These are phyloP conservation scores for Xylariaceae sp. DNA, from an alignment of 2,329 filamentous ascomycete genomes.

Conservation along the genomic window DNA sequence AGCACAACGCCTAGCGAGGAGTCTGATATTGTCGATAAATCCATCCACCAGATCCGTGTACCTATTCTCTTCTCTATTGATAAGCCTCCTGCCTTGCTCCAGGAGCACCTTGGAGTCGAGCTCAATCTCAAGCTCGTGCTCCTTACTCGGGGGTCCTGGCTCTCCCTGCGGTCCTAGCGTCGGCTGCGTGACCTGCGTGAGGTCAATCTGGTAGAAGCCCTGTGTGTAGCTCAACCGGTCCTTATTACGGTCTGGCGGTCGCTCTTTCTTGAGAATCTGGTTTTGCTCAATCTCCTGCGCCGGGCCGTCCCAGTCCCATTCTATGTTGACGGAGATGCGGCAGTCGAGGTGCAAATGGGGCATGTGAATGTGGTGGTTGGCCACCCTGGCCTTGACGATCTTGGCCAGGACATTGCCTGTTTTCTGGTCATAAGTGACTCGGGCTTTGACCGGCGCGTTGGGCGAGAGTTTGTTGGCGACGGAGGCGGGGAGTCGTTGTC, in stretches of 20 bases:
- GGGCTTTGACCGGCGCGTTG: slow-evolving; percentile 59
- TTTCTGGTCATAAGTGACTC: slow-evolving; percentile 75
- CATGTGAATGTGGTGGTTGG: slow-evolving; percentile 83
- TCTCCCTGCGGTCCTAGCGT: slow-evolving; percentile 36
- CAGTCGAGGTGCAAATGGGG: slow-evolving; percentile 80
- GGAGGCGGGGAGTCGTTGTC: slow-evolving; percentile 61
- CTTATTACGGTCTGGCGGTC: slow-evolving; percentile 68
- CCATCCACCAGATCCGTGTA: slow-evolving; percentile 69
- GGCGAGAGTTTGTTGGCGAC: slow-evolving; percentile 60
- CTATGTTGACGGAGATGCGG: slow-evolving; percentile 89
- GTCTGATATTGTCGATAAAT: slow-evolving; percentile 70
- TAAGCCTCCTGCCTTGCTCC: slow-evolving; percentile 61
- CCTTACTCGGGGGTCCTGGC: slow-evolving; percentile 51
- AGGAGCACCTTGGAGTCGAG: slow-evolving; percentile 62
- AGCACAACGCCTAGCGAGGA: slow-evolving; percentile 45
- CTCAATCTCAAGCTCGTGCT: slow-evolving; percentile 81
- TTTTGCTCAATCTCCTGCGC: slow-evolving; percentile 52
- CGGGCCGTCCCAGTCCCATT: slow-evolving; percentile 80
- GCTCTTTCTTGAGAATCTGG: slow-evolving; percentile 37
- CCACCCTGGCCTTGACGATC: slow-evolving; percentile 88
- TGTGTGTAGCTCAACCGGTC: slow-evolving; percentile 91
- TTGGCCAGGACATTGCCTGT: slow-evolving; percentile 69
- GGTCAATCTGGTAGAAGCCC: slow-evolving; percentile 81
- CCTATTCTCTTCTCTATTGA: slow-evolving; percentile 51
- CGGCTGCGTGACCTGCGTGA: slow-evolving; percentile 77